Conservation (phyloP, 495 filamentous ascomycete genomes). For the Hypoxylon subgilvum region DNA sequence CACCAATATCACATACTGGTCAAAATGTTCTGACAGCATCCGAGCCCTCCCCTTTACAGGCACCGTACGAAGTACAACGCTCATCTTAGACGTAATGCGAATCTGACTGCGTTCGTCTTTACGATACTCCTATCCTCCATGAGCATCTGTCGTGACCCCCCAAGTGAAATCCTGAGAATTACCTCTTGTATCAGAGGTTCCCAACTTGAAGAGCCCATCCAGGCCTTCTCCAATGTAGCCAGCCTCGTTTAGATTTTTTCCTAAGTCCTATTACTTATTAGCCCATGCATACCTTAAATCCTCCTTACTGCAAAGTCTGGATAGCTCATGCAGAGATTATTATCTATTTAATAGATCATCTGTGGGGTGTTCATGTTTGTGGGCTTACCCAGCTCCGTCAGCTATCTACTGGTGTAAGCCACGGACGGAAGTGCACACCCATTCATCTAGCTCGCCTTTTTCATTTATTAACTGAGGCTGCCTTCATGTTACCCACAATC, state of each 20-base stretch:
- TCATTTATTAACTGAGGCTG: slow-evolving; percentile 6
- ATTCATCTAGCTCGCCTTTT: neutral
- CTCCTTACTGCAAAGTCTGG: neutral
- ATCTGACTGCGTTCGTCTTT: too few species aligned
- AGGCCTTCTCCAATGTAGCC: neutral
- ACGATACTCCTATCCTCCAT: too few species aligned
- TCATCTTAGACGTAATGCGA: neutral
- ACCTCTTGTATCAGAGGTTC: neutral
- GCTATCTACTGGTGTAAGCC: neutral
- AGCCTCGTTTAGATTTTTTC: neutral
- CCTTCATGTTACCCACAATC: slow-evolving; percentile 6
- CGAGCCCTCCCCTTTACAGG: too few species aligned
- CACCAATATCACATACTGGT: neutral
- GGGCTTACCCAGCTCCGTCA: neutral
- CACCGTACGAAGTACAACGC: too few species aligned
- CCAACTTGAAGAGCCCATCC: neutral
- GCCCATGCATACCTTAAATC: neutral
- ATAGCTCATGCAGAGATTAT: neutral
- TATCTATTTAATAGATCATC: neutral
- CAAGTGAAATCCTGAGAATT: too few species aligned
- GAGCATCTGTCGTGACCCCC: too few species aligned
- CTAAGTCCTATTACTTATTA: neutral
- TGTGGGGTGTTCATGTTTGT: neutral
- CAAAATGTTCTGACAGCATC: too few species aligned
- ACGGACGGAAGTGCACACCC: neutral